These are phyloP conservation scores for Globisporangium perplexum DNA, from an alignment of 352 stramenopile genomes.

Conservation along the genomic window DNA sequence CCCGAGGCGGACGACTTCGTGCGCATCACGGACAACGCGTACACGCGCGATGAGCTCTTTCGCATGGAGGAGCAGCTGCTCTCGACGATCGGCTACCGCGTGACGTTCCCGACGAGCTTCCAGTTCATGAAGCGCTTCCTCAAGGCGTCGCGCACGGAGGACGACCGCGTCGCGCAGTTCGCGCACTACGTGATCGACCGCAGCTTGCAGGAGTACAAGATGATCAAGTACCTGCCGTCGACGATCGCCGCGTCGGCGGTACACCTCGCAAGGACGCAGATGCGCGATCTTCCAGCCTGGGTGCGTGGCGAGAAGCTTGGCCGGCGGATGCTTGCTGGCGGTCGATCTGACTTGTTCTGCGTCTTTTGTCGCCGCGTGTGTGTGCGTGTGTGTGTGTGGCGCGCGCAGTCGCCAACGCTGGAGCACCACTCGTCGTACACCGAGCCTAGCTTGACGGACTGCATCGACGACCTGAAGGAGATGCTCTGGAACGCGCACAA, in stretches of 20 bases:
- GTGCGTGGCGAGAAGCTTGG: slow-evolving; percentile 25
- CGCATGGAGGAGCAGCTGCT: slow-evolving; percentile 80
- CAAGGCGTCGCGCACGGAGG: slow-evolving; percentile 67
- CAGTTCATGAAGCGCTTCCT: slow-evolving; percentile 87
- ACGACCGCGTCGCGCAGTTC: slow-evolving; percentile 82
- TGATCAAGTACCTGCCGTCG: slow-evolving; percentile 97
- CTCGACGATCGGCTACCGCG: slow-evolving; percentile 60
- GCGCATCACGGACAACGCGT: slow-evolving; percentile 96
- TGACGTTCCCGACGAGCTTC: slow-evolving; percentile 81
- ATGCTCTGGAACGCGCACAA: slow-evolving; percentile 75
- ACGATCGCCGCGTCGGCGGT: slow-evolving; percentile 96
- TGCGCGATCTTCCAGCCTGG: slow-evolving; percentile 70
- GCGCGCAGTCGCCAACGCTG: slow-evolving; percentile 46
- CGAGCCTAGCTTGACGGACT: slow-evolving; percentile 46
- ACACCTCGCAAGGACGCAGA: slow-evolving; percentile 91
- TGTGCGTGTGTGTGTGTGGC: slow-evolving; percentile 3
- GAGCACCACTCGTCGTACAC: slow-evolving; percentile 79
- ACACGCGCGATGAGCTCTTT: slow-evolving; percentile 81
- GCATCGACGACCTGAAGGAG: slow-evolving; percentile 74
- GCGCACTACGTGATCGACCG: slow-evolving; percentile 98
- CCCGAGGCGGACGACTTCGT: slow-evolving; percentile 93
- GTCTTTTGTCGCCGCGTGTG: too few relatives aligned
- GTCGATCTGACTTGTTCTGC: slow-evolving; percentile 8
- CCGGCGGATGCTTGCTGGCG: neutral
- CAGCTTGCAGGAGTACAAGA: slow-evolving; percentile 97